These are phyloP conservation scores for Cyathus striatus DNA, from an alignment of 768 basidiomycete species.

Conservation along the genomic window DNA sequence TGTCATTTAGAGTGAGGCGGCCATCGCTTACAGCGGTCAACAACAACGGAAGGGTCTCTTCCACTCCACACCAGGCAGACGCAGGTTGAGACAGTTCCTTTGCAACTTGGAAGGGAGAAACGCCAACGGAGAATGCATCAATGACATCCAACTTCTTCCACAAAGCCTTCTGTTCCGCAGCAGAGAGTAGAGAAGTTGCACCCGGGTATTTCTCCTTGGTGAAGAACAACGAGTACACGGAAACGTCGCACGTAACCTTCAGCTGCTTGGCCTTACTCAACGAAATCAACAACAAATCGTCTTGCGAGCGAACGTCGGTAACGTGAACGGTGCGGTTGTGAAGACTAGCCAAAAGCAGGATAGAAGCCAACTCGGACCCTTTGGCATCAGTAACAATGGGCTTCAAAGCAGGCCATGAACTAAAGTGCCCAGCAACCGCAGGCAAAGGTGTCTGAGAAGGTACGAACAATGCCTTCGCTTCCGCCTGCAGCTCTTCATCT, in stretches of 20 bases:
- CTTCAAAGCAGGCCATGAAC: slow-evolving; percentile 86
- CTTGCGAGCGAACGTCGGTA: slow-evolving; percentile 80
- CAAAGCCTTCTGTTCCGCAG: slow-evolving; percentile 72
- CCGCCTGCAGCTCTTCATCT: slow-evolving; percentile 72
- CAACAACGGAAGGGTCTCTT: slow-evolving; percentile 84
- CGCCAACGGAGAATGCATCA: slow-evolving; percentile 88
- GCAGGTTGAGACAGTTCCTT: slow-evolving; percentile 52
- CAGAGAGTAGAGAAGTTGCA: slow-evolving; percentile 60
- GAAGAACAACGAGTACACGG: slow-evolving; percentile 90
- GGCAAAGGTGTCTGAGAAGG: slow-evolving; percentile 67
- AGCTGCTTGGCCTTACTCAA: slow-evolving; percentile 92
- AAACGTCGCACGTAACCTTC: slow-evolving; percentile 94
- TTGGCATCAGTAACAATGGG: slow-evolving; percentile 94
- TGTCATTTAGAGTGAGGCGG: slow-evolving; percentile 75
- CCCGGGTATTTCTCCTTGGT: slow-evolving; percentile 67
- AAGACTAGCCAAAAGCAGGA: slow-evolving; percentile 90
- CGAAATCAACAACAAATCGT: slow-evolving; percentile 86
- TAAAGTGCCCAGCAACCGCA: slow-evolving; percentile 80
- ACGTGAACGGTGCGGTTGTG: slow-evolving; percentile 87
- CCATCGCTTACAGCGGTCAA: slow-evolving; percentile 81
- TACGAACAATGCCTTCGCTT: slow-evolving; percentile 84
- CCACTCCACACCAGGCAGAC: slow-evolving; percentile 73
- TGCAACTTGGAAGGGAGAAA: slow-evolving; percentile 75
- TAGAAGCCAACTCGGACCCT: slow-evolving; percentile 87
- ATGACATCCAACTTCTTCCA: slow-evolving; percentile 84